Conservation (phyloP, 495 filamentous ascomycete genomes). For the Neurospora hispaniola region DNA sequence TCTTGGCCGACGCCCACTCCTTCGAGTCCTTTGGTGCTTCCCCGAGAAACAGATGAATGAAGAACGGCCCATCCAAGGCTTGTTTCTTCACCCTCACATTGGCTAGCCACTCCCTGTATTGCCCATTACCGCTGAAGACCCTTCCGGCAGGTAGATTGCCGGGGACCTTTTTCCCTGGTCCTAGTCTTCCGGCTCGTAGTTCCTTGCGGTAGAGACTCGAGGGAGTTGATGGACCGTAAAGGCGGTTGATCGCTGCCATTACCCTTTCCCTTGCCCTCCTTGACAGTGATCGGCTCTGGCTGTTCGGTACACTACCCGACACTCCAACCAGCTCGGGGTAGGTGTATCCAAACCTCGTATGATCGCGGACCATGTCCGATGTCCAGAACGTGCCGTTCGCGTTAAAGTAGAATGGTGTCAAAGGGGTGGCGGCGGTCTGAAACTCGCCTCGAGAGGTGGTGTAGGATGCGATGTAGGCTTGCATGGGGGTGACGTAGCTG, state of each 20-base stretch:
- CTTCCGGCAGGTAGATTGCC: background rate
- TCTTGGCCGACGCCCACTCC: conserved; percentile 32
- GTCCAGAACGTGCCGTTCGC: conserved; percentile 39
- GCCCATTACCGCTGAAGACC: conserved; percentile 17
- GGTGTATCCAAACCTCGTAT: conserved; percentile 45
- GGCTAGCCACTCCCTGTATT: conserved; percentile 48
- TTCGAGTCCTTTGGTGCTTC: conserved; percentile 25
- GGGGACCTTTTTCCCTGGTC: background rate
- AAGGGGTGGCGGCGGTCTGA: conserved; percentile 26
- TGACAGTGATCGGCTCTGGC: conserved; percentile 3
- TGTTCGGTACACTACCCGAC: conserved; percentile 3
- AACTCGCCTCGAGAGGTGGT: conserved; percentile 33
- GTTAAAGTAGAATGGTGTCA: conserved; percentile 38
- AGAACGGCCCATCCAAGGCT: conserved; percentile 44
- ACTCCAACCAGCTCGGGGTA: conserved; percentile 43
- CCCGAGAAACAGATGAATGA: conserved; percentile 53
- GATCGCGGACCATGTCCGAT: conserved; percentile 32
- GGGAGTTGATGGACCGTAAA: conserved; percentile 40
- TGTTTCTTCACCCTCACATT: conserved; percentile 48
- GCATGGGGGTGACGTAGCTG: conserved; percentile 40
- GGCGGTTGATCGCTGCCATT: conserved; percentile 38
- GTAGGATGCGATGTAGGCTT: conserved; percentile 39
- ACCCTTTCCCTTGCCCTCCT: conserved; percentile 24
- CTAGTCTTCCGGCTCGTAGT: conserved; percentile 1
- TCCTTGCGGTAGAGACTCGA: conserved; percentile 22